phyloP scores from a whole-genome alignment of 208 protist genomes.

The Phytomonas serpens region DNA sequence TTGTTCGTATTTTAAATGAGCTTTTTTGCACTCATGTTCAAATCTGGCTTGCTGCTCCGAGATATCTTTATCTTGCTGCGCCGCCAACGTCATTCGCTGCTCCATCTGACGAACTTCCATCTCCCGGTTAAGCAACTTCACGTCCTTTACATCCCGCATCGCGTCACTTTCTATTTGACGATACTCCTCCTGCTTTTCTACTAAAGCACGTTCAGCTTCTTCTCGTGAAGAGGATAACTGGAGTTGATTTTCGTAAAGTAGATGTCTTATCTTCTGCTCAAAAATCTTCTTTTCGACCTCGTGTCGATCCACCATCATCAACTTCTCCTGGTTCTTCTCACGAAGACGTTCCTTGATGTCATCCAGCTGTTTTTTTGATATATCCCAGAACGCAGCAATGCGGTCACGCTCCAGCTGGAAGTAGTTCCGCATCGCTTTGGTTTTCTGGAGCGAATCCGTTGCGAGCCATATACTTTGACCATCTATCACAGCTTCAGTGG shows the following conservation, averaged over 20 bases:
- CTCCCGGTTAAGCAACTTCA: constrained; percentile 85
- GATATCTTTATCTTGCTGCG: constrained; percentile 79
- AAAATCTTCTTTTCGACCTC: constrained; percentile 95
- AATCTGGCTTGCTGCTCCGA: constrained; percentile 82
- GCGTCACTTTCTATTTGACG: constrained; percentile 71
- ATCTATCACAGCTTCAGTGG: constrained; percentile 22
- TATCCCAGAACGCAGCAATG: constrained; percentile 94
- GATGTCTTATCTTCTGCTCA: constrained; percentile 96
- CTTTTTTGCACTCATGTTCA: constrained; percentile 90
- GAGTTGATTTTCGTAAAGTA: constrained; percentile 95
- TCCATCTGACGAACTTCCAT: constrained; percentile 85
- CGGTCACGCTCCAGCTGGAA: constrained; percentile 96
- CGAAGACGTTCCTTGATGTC: constrained; percentile 65
- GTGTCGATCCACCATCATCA: constrained; percentile 90
- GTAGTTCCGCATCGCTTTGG: constrained; percentile 94
- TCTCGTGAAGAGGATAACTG: constrained; percentile 84
- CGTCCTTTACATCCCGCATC: constrained; percentile 70
- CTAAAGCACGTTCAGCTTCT: constrained; percentile 84
- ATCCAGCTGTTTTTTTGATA: constrained; percentile 91
- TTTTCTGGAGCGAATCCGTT: constrained; percentile 89
- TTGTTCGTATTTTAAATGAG: constrained; percentile 93
- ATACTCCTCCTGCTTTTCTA: constrained; percentile 88
- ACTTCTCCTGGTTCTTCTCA: constrained; percentile 90
- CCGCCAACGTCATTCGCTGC: constrained; percentile 59
- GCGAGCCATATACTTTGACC: constrained; percentile 79